Evolutionary conservation across 371 early-diverging fungal genomes (phyloP).

Genomic region (Capillidium heterosporum): DNA sequence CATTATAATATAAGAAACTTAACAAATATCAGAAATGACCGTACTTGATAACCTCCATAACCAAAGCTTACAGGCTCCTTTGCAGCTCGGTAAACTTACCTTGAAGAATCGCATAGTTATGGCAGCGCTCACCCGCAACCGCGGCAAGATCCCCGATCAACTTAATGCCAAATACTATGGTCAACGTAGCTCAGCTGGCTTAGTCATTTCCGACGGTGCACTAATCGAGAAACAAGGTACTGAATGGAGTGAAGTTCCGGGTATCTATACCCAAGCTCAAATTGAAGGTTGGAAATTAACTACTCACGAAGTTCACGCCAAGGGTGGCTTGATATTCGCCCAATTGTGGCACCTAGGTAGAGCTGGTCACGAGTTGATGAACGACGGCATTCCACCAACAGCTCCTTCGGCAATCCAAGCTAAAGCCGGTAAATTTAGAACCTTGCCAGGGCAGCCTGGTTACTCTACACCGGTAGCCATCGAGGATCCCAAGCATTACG

Average conservation of each 20-base stretch:
- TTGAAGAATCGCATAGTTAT: conserved; percentile 18
- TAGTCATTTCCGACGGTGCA: conserved; percentile 35
- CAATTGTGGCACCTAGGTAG: conserved; percentile 22
- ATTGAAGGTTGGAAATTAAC: conserved; percentile 21
- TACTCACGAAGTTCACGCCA: conserved; percentile 23
- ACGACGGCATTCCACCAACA: neutral
- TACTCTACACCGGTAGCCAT: neutral
- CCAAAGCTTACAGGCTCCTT: neutral
- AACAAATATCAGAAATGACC: too few relatives aligned
- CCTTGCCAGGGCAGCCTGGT: neutral
- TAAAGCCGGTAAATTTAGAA: neutral
- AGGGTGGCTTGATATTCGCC: conserved; percentile 19
- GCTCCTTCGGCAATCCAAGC: neutral
- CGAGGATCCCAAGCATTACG: neutral
- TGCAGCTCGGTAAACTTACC: neutral
- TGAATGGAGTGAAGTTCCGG: conserved; percentile 15
- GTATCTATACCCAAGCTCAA: conserved; percentile 24
- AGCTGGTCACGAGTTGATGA: neutral
- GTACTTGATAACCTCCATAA: neutral
- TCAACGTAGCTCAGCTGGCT: conserved; percentile 29
- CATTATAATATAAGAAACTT: too few relatives aligned
- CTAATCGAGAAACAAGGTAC: conserved; percentile 20
- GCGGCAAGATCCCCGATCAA: conserved; percentile 19
- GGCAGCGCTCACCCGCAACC: conserved; percentile 25
- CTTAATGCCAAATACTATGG: conserved; percentile 26